These are phyloP conservation scores for Pseudisothecium myosuroides DNA, from an alignment of 225 moss, liverwort and hornwort species.

Conservation along the genomic window DNA sequence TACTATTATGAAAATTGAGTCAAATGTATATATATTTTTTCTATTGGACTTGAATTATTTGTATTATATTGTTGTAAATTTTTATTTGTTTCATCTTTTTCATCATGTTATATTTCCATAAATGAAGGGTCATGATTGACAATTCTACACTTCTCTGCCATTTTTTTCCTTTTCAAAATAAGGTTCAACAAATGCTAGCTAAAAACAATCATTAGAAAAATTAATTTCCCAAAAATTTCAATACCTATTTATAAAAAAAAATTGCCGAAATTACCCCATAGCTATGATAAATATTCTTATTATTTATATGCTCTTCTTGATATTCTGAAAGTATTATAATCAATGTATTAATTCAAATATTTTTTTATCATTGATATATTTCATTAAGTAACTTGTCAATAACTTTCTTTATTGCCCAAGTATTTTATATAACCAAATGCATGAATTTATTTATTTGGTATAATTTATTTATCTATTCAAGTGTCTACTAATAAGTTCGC, in stretches of 20 bases:
- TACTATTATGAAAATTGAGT: not conserved
- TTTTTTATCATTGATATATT: not conserved
- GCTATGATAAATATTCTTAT: not conserved
- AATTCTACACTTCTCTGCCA: not conserved
- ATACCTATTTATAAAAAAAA: not conserved
- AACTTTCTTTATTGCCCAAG: not conserved
- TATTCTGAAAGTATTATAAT: not conserved
- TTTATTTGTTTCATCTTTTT: not conserved
- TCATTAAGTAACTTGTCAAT: not conserved
- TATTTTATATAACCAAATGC: not conserved
- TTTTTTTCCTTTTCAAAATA: not conserved
- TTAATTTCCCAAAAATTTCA: not conserved
- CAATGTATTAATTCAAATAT: not conserved
- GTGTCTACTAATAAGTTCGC: not conserved
- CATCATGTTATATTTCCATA: not conserved
- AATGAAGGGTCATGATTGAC: not conserved
- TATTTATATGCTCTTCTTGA: not conserved
- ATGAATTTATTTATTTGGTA: not conserved
- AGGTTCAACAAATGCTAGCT: not conserved
- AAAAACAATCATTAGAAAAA: not conserved
- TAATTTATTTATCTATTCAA: not conserved
- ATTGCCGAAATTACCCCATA: accelerated
- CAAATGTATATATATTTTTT: no score
- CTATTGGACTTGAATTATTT: not conserved
- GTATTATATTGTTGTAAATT: not conserved